Conservation (phyloP, 306 rosid species). For the Rubus idaeus region DNA sequence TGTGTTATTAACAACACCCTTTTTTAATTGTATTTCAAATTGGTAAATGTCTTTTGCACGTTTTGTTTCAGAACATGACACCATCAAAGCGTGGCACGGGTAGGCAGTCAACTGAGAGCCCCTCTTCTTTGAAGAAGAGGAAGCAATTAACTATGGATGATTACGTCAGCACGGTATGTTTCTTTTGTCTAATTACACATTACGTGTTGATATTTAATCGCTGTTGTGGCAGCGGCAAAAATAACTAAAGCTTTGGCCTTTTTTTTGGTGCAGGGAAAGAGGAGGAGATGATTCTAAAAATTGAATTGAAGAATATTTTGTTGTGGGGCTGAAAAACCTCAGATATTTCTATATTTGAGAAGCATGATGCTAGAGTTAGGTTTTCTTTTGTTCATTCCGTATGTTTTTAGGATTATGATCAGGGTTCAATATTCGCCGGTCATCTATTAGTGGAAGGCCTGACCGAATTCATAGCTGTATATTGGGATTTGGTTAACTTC, state of each 20-base stretch:
- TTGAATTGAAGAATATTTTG: background rate
- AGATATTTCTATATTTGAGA: background rate
- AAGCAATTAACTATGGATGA: conserved; percentile 87
- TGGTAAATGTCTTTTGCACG: background rate
- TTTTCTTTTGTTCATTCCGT: background rate
- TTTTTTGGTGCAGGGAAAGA: conserved; percentile 66
- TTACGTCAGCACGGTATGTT: conserved; percentile 57
- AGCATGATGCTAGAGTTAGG: conserved; percentile 14
- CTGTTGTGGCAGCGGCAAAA: background rate
- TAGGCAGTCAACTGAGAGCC: conserved; percentile 70
- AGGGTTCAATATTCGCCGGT: background rate
- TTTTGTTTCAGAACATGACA: conserved; percentile 63
- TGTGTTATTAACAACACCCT: too few relatives aligned
- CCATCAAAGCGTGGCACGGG: conserved; percentile 79
- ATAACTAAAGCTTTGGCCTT: conserved; percentile 18
- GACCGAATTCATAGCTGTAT: background rate
- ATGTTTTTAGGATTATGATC: background rate
- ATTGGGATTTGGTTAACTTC: background rate
- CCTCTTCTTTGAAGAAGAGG: conserved; percentile 69
- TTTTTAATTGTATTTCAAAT: background rate
- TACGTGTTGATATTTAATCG: conserved; percentile 7
- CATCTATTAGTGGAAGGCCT: background rate
- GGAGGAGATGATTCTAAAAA: conserved; percentile 51
- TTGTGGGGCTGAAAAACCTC: background rate
- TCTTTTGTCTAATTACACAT: background rate